Conservation (phyloP, 2,329 filamentous ascomycete species). For the Hymenoscyphus infarciens region DNA sequence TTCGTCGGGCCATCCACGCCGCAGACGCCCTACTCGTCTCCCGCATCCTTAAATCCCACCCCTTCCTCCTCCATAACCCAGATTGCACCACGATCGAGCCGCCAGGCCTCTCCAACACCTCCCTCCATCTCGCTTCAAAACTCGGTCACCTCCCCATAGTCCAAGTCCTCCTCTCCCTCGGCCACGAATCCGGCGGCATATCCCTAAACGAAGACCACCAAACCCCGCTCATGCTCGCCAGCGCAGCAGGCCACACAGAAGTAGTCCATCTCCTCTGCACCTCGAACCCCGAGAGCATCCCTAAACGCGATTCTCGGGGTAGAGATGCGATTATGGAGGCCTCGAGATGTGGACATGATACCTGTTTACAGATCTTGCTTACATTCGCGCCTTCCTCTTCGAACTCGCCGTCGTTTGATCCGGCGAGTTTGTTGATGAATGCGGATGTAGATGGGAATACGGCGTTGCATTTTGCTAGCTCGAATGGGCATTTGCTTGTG, state of each 20-base stretch:
- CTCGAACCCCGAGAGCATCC: slow-evolving; percentile 46
- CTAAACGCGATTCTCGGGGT: slow-evolving; percentile 62
- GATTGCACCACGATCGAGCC: slow-evolving; percentile 52
- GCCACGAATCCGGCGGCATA: slow-evolving; percentile 67
- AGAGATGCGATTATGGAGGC: slow-evolving; percentile 71
- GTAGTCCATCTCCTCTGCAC: slow-evolving; percentile 70
- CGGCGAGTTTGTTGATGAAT: slow-evolving; percentile 41
- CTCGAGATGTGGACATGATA: slow-evolving; percentile 57
- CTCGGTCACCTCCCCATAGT: slow-evolving; percentile 68
- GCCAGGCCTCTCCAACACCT: slow-evolving; percentile 70
- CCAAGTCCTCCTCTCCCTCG: slow-evolving; percentile 65
- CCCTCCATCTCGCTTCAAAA: slow-evolving; percentile 74
- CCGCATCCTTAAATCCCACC: slow-evolving; percentile 73
- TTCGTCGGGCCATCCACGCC: slow-evolving; percentile 78
- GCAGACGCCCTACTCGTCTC: slow-evolving; percentile 66
- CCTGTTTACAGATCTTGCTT: slow-evolving; percentile 60
- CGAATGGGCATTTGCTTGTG: slow-evolving; percentile 74
- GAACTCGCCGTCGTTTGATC: slow-evolving; percentile 1
- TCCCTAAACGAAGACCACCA: slow-evolving; percentile 76
- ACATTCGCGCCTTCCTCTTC: slow-evolving; percentile 48
- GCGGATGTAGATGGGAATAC: slow-evolving; percentile 77
- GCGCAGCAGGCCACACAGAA: slow-evolving; percentile 64
- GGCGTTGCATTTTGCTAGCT: slow-evolving; percentile 80
- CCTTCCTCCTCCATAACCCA: slow-evolving; percentile 70
- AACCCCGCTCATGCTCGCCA: slow-evolving; percentile 78